Base-by-base conservation (phyloP, 192 early-diverging fungal species). In the Spizellomyces sp. region DNA sequence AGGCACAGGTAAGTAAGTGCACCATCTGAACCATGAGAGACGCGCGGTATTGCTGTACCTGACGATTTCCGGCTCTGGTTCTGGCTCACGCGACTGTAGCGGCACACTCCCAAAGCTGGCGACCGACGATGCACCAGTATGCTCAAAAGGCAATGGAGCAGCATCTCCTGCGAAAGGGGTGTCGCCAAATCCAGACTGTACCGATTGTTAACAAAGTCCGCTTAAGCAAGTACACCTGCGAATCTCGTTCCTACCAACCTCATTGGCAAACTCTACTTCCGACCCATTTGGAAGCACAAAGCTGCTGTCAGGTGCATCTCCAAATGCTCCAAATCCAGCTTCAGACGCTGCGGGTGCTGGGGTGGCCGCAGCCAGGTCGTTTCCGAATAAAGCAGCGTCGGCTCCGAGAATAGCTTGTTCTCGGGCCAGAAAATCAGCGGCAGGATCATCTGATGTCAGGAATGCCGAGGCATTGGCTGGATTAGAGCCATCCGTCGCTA, bases 311-410 rank as follows among this genome's bases (percentile, higher is more conserved):
- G 14, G 14, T 4, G 50, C 59, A 17, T 2, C 43, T 48, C 45
- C 72, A 75, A 70, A 55, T 61, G 58, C 66, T 46, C 21, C 19
- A 45, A 57, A 12, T 4, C 15, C 36, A 10, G 12, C 50, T 0
- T 19, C 17, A 19, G 50, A 54, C 17, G 12, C 50, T 2, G 50
- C 61, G 58, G 73, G 19, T 9, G 45, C 44, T 17, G 44, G 45
- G 41, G 45, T 56, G 48, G 22, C 63, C 15, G 62, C 60, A 12
- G 62, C 71, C 5, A 76, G n/a, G 43, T 66, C 70, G 73, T 83
- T 83, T 44, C 79, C 81, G 65, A 86, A 86, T 2, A 86, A 71
- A 14, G 78, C 80, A n/a, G 84, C 84, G 45, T 86, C 84, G 19
- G 70, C 82, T 43, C 81, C 84, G 7, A 86, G 74, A 41, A 80